Conservation (phyloP, 768 basidiomycete species). For the Galerina sulciceps region DNA sequence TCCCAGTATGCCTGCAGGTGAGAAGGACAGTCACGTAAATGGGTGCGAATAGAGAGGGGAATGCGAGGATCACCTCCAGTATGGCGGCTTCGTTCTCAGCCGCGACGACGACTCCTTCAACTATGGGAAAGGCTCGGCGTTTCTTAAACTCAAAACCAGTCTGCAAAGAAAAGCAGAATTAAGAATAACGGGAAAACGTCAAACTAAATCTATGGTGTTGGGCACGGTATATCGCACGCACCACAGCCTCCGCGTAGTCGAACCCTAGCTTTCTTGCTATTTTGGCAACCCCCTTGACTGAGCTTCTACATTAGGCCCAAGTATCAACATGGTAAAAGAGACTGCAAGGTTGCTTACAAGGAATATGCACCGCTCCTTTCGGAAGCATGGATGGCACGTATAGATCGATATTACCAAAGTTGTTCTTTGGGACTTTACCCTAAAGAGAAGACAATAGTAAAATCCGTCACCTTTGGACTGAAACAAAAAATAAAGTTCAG, state of each 20-base stretch:
- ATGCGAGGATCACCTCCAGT: constrained; percentile 61
- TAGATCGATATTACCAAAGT: constrained; percentile 96
- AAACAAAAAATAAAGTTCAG: constrained; percentile 17
- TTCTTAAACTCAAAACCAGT: constrained; percentile 97
- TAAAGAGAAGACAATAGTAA: constrained; percentile 32
- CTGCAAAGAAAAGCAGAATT: constrained; percentile 42
- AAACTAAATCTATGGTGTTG: background rate
- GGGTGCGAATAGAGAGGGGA: background rate
- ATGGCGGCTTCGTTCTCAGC: constrained; percentile 75
- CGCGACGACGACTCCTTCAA: constrained; percentile 88
- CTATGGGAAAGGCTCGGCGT: constrained; percentile 81
- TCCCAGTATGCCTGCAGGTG: constrained; percentile 79
- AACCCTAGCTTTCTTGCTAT: constrained; percentile 86
- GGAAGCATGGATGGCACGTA: constrained; percentile 97
- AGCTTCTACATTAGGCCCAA: constrained; percentile 4
- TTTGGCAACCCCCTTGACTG: constrained; percentile 88
- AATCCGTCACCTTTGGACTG: background rate
- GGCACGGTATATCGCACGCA: constrained; percentile 44
- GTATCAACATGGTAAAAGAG: background rate
- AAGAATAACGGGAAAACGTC: constrained; percentile 3
- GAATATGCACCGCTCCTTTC: constrained; percentile 81
- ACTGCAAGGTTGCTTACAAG: constrained; percentile 63
- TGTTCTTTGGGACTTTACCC: constrained; percentile 94
- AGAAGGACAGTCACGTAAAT: constrained; percentile 6
- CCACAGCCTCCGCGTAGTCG: constrained; percentile 94